Conservation (phyloP, 2,329 filamentous ascomycete genomes). For the Calonectria pteridis region DNA sequence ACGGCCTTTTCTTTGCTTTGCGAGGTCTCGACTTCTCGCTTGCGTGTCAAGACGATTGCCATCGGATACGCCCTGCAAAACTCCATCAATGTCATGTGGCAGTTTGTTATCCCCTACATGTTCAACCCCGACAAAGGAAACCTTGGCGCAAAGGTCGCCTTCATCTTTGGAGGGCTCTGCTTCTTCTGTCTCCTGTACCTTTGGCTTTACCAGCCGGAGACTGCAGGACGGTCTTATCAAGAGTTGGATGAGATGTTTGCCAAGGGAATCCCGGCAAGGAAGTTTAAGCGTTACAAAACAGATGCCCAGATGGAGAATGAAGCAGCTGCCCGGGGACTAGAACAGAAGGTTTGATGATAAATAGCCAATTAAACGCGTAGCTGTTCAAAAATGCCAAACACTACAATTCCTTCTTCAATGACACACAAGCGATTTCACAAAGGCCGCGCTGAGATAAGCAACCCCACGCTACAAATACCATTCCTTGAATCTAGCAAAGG, state of each 20-base stretch:
- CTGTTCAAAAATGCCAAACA: neutral
- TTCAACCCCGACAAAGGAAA: conserved; percentile 34
- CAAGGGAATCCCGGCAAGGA: conserved; percentile 20
- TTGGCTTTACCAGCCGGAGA: conserved; percentile 36
- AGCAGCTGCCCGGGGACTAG: conserved; percentile 15
- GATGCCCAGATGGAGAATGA: conserved; percentile 25
- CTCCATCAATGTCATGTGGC: conserved; percentile 33
- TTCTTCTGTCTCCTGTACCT: conserved; percentile 26
- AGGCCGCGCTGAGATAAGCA: too few species aligned
- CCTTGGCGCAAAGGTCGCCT: conserved; percentile 30
- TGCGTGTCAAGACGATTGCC: conserved; percentile 34
- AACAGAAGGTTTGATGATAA: neutral
- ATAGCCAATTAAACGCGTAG: neutral
- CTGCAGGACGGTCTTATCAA: conserved; percentile 36
- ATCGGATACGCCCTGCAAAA: conserved; percentile 28
- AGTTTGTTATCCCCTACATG: conserved; percentile 32
- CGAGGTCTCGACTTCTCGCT: conserved; percentile 29
- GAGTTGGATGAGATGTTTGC: conserved; percentile 35
- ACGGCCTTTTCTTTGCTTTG: conserved; percentile 27
- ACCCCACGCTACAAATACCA: too few species aligned
- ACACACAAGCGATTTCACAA: too few species aligned
- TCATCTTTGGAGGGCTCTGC: conserved; percentile 33
- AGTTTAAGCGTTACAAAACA: conserved; percentile 27
- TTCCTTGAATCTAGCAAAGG: too few species aligned
- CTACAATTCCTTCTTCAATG: too few species aligned